Evolutionary conservation across 257 asterid genomes (phyloP), one percentile per base, ranked within the genome.

Genomic region (Penstemon eatonii): DNA sequence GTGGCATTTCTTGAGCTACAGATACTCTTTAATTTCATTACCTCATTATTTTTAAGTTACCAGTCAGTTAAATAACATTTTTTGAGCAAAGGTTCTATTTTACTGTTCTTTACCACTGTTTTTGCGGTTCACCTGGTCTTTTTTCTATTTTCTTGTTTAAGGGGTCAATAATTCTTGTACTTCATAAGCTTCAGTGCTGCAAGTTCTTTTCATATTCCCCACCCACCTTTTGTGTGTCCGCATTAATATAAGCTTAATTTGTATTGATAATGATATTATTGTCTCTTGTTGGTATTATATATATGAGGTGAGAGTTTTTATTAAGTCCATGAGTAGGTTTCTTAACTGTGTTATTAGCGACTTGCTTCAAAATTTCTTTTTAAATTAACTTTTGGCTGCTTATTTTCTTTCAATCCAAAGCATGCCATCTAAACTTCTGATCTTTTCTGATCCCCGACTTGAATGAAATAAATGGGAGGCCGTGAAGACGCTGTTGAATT

Each of bases 1-100:
- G 88, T 82, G 89, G 96, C 91, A 84, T 81, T 76, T 72, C 76
- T 65, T 77, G 82, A 76, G 92, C 95, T 85, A 77, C 90, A 70
- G 62, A 68, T 76, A 67, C 71, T 69, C 81, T 70, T 86, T 65
- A 63, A 75, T 77, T 78, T 83, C 81, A 53, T 75, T 78, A 66
- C 79, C 71, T 64, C 67, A 54, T 70, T 61, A 54, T 72, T 78
- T 75, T 70, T 67, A 61, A 76, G 70, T 73, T 72, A 57, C 72
- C 72, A 46, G 68, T 78, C 80, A 66, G 42, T 73, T 68, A 76
- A 66, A 66, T 81, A 73, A 66, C 74, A 19, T 79, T 78, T 74
- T 68, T 74, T 42, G 73, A 67, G 67, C 69, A 40, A 58, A 74
- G 49, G 11, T 80, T 84, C 55, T n/a, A 41, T 41, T 33, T 11